These are phyloP conservation scores for Teunomyces panamensis DNA, from an alignment of 805 yeast species.

Conservation along the genomic window DNA sequence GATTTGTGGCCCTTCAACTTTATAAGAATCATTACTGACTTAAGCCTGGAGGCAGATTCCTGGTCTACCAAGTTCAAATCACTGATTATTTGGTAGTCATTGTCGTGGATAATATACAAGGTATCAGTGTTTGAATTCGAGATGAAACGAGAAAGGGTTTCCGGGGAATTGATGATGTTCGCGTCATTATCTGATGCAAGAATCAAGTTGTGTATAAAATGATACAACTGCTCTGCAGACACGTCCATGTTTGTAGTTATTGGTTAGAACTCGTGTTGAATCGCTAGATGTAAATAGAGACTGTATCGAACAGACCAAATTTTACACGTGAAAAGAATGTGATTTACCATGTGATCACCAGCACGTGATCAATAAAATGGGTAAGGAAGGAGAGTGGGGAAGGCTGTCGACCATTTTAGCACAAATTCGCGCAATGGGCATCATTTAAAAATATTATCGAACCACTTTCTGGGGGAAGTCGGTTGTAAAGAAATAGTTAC, in stretches of 20 bases:
- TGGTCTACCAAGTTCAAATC: conserved; percentile 8
- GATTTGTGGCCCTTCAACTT: conserved; percentile 38
- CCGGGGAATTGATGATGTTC: conserved; percentile 3
- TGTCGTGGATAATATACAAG: conserved; percentile 13
- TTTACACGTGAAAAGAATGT: neutral
- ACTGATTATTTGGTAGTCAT: conserved; percentile 9
- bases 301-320: neutral
- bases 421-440: neutral
- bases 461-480: neutral
- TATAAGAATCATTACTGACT: conserved; percentile 37
- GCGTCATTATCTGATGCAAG: conserved; percentile 5
- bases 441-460: neutral
- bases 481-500: neutral
- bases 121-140: conserved; percentile 19
- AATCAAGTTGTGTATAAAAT: conserved; percentile 9
- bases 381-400: too few relatives aligned
- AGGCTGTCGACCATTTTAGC: too few relatives aligned
- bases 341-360: neutral
- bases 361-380: neutral
- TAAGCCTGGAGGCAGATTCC: neutral
- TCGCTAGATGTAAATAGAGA: neutral
- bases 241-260: neutral
- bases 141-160: conserved; percentile 15
- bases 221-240: conserved; percentile 8
- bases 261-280: neutral